Percentiles rank a stretch among this genome's conserved stretches.
phyloP scores from a whole-genome alignment of 805 yeast genomes.

The Pichia nanzhaoensis region DNA sequence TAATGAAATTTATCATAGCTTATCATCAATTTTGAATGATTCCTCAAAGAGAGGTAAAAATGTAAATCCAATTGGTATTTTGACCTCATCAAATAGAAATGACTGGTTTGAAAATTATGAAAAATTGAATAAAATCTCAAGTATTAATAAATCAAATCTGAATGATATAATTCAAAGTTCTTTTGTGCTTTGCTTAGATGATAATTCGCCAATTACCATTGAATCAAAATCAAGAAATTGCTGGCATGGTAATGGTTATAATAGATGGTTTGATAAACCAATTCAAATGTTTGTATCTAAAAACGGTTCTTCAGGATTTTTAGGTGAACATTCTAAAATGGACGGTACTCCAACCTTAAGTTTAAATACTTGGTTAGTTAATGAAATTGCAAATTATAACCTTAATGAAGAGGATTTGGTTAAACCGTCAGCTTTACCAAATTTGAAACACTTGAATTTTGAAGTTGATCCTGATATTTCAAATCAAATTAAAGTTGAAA shows the following conservation, averaged over 20 bases:
- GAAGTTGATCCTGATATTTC: constrained; percentile 50
- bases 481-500: constrained; percentile 49
- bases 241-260: constrained; percentile 95
- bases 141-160: constrained; percentile 48
- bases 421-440: neutral
- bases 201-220: constrained; percentile 60
- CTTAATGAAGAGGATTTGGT: constrained; percentile 3
- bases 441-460: constrained; percentile 39
- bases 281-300: constrained; percentile 73
- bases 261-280: constrained; percentile 93
- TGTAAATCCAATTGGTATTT: constrained; percentile 61
- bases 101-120: constrained; percentile 60
- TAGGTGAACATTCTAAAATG: constrained; percentile 97
- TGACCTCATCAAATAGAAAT: constrained; percentile 83
- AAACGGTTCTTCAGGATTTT: constrained; percentile 85
- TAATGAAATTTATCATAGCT: constrained; percentile 48
- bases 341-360: constrained; percentile 95
- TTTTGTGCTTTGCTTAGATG: constrained; percentile 76
- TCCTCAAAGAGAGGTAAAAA: constrained; percentile 31
- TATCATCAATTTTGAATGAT: constrained; percentile 44
- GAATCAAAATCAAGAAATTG: constrained; percentile 77
- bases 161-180: constrained; percentile 70
- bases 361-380: constrained; percentile 69
- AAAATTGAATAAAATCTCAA: constrained; percentile 51
- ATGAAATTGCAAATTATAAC: constrained; percentile 28